Conservation (phyloP, 2,329 filamentous ascomycete genomes). For the Cercospora sesami region DNA sequence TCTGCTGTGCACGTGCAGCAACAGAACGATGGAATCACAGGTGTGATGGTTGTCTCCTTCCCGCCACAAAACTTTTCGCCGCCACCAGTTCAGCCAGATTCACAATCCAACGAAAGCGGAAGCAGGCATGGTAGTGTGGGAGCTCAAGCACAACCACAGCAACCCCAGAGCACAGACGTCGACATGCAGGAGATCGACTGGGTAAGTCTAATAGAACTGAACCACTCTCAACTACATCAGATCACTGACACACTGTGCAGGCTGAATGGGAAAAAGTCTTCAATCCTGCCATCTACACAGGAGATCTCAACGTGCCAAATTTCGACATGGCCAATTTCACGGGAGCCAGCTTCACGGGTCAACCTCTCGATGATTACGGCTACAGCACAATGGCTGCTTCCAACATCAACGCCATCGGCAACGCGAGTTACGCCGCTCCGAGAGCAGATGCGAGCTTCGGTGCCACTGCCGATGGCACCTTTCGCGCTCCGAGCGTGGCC, state of each 20-base stretch:
- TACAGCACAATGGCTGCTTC: slow-evolving; percentile 20
- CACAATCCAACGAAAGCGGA: slow-evolving; percentile 27
- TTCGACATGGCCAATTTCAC: slow-evolving; percentile 40
- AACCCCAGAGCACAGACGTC: slow-evolving; percentile 21
- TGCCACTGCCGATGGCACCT: too few relatives aligned
- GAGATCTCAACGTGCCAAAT: slow-evolving; percentile 38
- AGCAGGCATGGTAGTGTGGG: slow-evolving; percentile 28
- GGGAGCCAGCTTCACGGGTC: slow-evolving; percentile 18
- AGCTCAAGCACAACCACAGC: slow-evolving; percentile 11
- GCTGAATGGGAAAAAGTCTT: slow-evolving; percentile 52
- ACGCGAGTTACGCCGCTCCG: background rate
- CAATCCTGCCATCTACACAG: slow-evolving; percentile 39
- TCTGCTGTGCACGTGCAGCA: slow-evolving; percentile 24
- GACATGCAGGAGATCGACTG: slow-evolving; percentile 62
- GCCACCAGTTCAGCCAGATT: slow-evolving; percentile 23
- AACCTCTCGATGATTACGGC: slow-evolving; percentile 7
- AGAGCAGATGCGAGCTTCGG: background rate
- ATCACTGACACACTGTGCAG: slow-evolving; percentile 33
- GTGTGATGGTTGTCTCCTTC: slow-evolving; percentile 8
- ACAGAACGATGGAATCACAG: slow-evolving; percentile 11
- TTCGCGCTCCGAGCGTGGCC: background rate
- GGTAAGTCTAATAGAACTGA: slow-evolving; percentile 55
- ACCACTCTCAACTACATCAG: background rate
- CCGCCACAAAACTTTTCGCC: slow-evolving; percentile 33
- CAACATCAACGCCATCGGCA: slow-evolving; percentile 16